These are phyloP conservation scores for Sporisorium exsertum DNA, from an alignment of 1,284 basidiomycete species.

Conservation along the genomic window DNA sequence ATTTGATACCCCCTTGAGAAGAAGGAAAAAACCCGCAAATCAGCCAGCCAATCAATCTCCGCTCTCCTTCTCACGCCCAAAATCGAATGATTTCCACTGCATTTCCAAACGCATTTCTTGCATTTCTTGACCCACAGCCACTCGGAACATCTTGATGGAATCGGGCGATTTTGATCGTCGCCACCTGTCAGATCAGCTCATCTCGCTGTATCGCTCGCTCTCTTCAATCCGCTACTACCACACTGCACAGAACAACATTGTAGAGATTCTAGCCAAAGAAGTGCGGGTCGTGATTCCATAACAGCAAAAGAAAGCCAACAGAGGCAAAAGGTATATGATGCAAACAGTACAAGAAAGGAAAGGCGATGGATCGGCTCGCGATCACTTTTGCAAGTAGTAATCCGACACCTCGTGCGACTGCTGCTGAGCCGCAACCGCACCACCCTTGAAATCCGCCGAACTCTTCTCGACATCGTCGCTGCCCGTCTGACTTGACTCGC, in stretches of 20 bases:
- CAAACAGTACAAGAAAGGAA: not conserved
- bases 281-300: not conserved
- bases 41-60: slow-evolving; percentile 8
- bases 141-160: too few relatives aligned
- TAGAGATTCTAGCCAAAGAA: not conserved
- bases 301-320: not conserved
- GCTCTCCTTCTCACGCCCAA: not conserved
- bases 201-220: not conserved
- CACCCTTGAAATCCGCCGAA: slow-evolving; percentile 18
- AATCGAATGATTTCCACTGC: slow-evolving; percentile 4
- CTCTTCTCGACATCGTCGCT: slow-evolving; percentile 39
- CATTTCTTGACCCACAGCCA: not conserved
- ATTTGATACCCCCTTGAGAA: too few relatives aligned
- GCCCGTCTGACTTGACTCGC: not conserved
- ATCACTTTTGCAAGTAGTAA: slow-evolving; percentile 47
- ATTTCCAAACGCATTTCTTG: not conserved
- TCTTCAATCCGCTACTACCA: not conserved
- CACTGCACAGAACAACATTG: not conserved
- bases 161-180: not conserved
- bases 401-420: slow-evolving; percentile 28
- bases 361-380: not conserved
- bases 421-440: not conserved
- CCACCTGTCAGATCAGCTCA: not conserved
- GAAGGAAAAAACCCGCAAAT: not conserved
- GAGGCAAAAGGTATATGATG: not conserved